A percentile compares a stretch with the other conserved stretches of the same genome.
Evolutionary conservation across 2,329 filamentous ascomycete genomes (phyloP).

Genomic region (Escovopsis sp.): DNA sequence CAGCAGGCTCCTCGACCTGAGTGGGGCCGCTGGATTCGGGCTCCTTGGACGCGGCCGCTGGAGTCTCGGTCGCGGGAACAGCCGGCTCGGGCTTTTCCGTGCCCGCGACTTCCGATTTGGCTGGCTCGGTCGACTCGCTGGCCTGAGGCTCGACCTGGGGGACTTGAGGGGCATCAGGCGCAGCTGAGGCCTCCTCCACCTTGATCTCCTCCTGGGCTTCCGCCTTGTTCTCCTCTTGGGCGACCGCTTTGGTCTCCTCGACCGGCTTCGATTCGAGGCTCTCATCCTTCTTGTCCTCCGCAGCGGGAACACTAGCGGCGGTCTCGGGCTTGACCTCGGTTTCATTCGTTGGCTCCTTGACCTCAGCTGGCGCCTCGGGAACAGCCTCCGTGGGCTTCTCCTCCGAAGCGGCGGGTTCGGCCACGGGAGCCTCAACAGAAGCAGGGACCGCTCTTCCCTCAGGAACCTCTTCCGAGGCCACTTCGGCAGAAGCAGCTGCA

Average conservation of each 20-base stretch:
- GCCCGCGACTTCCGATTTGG: constrained; percentile 1
- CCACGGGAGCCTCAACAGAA: constrained; percentile 21
- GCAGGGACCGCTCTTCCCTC: constrained; percentile 24
- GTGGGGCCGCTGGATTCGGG: not conserved
- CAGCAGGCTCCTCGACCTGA: not conserved
- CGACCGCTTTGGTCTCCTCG: constrained; percentile 43
- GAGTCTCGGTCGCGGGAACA: constrained; percentile 4
- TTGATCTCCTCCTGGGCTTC: constrained; percentile 7
- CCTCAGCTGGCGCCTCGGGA: constrained; percentile 38
- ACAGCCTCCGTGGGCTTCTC: constrained; percentile 29
- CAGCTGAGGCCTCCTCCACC: not conserved
- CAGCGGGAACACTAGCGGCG: constrained; percentile 49
- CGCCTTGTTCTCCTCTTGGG: constrained; percentile 54
- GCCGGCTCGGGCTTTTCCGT: constrained; percentile 3
- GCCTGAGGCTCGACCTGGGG: not conserved
- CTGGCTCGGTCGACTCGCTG: not conserved
- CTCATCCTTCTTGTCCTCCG: constrained; percentile 55
- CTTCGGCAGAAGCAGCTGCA: constrained; percentile 16
- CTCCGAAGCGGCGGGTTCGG: constrained; percentile 25
- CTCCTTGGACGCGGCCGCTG: constrained; percentile 6
- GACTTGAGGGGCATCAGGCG: not conserved
- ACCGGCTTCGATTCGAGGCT: constrained; percentile 56
- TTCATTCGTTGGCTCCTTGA: constrained; percentile 42
- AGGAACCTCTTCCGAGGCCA: constrained; percentile 19
- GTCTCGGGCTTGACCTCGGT: constrained; percentile 56